Evolutionary conservation across 345 rosid genomes (phyloP).

Genomic region (Boechera retrofracta): DNA sequence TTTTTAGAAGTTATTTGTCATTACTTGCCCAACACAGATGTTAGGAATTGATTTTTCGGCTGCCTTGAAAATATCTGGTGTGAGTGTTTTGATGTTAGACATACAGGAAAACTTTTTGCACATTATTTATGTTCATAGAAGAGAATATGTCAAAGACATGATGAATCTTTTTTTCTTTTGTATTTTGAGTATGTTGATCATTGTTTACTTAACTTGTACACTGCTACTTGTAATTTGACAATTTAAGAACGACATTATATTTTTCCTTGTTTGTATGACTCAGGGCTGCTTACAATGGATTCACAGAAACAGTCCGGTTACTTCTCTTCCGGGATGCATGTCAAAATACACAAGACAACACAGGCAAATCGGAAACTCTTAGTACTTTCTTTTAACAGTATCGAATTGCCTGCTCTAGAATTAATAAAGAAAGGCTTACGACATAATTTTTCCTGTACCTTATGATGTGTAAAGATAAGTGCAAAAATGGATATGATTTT

Average conservation of each 20-base stretch:
- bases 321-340: conserved; percentile 90
- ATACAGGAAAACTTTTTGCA: background rate
- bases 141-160: conserved; percentile 3
- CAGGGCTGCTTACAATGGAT: conserved; percentile 98
- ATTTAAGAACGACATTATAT: background rate
- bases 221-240: conserved; percentile 16
- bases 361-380: conserved; percentile 57
- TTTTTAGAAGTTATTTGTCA: background rate
- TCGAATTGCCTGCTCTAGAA: conserved; percentile 15
- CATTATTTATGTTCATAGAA: conserved; percentile 5
- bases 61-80: background rate
- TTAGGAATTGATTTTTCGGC: conserved; percentile 3
- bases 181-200: background rate
- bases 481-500: conserved; percentile 1
- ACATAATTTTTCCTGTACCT: background rate
- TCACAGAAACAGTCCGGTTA: conserved; percentile 76
- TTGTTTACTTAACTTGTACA: conserved; percentile 16
- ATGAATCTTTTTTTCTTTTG: background rate
- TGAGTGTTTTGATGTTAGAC: conserved; percentile 8
- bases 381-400: conserved; percentile 3
- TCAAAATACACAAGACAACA: conserved; percentile 81
- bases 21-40: background rate
- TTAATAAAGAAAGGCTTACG: background rate
- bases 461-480: conserved; percentile 18
- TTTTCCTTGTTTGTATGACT: conserved; percentile 20